phyloP scores from a whole-genome alignment of 257 asterid genomes.

The Gentiana straminea region DNA sequence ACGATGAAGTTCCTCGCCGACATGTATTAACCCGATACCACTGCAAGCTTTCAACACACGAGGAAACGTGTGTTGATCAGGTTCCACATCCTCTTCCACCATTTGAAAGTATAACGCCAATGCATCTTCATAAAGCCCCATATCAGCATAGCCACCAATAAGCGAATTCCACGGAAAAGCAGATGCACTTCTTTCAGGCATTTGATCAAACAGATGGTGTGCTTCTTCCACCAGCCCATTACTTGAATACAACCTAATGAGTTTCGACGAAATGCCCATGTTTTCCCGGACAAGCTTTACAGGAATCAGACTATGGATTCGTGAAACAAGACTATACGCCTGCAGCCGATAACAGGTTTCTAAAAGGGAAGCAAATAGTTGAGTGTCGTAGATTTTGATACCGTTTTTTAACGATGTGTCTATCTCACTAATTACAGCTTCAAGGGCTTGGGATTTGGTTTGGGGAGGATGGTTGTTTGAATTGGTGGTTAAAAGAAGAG shows the following conservation, averaged over 20 bases:
- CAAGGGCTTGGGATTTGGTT: conserved; percentile 51
- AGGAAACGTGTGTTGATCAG: conserved; percentile 49
- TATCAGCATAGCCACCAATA: conserved; percentile 71
- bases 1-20: conserved; percentile 37
- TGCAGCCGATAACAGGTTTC: conserved; percentile 51
- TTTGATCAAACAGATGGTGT: conserved; percentile 51
- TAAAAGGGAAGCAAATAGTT: conserved; percentile 58
- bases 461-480: conserved; percentile 22
- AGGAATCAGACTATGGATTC: conserved; percentile 54
- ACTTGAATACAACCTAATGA: conserved; percentile 39
- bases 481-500: conserved; percentile 19
- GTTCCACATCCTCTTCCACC: conserved; percentile 26
- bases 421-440: conserved; percentile 32
- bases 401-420: conserved; percentile 50
- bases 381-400: conserved; percentile 44
- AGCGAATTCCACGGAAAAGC: conserved; percentile 68
- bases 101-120: conserved; percentile 30
- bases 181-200: conserved; percentile 42
- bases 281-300: conserved; percentile 43
- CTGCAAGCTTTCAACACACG: conserved; percentile 58
- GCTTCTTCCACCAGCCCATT: conserved; percentile 37
- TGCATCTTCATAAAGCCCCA: conserved; percentile 34
- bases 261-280: conserved; percentile 63
- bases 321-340: conserved; percentile 39
- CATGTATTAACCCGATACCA: conserved; percentile 44